These are phyloP conservation scores for Yarrowia keelungensis DNA, from an alignment of 805 yeast species.

Conservation along the genomic window DNA sequence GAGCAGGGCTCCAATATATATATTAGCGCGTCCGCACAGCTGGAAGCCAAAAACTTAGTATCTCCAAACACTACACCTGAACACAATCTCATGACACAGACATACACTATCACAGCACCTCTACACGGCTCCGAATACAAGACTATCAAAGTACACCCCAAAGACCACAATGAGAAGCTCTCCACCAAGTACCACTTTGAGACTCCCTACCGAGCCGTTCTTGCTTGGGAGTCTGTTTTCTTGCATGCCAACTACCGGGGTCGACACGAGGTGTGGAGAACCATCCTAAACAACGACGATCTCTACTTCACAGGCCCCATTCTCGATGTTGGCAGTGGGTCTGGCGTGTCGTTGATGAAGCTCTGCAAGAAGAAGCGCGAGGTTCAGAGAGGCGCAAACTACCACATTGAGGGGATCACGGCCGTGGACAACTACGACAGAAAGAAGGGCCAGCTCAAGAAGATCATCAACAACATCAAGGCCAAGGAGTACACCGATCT, in stretches of 20 bases:
- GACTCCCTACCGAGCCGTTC: conserved; percentile 23
- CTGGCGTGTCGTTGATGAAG: conserved; percentile 32
- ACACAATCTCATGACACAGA: conserved; percentile 30
- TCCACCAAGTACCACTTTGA: conserved; percentile 36
- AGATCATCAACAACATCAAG: conserved; percentile 35
- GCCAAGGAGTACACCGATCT: conserved; percentile 35
- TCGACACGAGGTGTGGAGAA: conserved; percentile 25
- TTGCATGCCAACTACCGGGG: conserved; percentile 35
- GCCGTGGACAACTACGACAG: conserved; percentile 29
- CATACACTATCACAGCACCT: conserved; percentile 30
- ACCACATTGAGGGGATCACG: conserved; percentile 1
- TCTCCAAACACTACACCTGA: neutral
- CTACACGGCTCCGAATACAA: conserved; percentile 36
- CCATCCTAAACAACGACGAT: conserved; percentile 8
- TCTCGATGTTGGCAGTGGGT: conserved; percentile 24
- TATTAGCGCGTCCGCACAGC: neutral
- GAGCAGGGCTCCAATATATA: conserved; percentile 10
- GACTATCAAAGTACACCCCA: conserved; percentile 35
- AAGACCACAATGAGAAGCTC: conserved; percentile 28
- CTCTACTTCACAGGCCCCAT: conserved; percentile 15
- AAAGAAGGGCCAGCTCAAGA: conserved; percentile 34
- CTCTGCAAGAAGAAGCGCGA: conserved; percentile 32
- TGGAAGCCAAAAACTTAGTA: neutral
- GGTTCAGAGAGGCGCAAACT: neutral
- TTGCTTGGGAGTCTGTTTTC: conserved; percentile 21